These are phyloP conservation scores for Penicillium rolfsii DNA, from an alignment of 2,329 filamentous ascomycete species.

Conservation along the genomic window DNA sequence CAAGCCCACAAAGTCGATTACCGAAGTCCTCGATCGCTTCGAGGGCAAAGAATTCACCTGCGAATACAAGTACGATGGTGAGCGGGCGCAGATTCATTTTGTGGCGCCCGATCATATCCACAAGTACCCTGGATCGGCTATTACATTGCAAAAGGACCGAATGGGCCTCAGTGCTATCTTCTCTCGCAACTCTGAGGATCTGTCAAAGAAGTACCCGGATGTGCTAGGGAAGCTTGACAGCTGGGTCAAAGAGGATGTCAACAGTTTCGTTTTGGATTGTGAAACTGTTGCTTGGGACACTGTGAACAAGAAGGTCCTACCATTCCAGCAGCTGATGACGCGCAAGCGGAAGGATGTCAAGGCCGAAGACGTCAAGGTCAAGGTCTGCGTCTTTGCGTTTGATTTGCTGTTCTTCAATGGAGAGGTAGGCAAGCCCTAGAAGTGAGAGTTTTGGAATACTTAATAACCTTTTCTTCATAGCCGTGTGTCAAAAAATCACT, in stretches of 20 bases:
- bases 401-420: constrained; percentile 93
- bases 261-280: constrained; percentile 97
- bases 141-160: constrained; percentile 66
- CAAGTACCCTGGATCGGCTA: constrained; percentile 66
- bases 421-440: constrained; percentile 54
- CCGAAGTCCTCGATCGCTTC: constrained; percentile 94
- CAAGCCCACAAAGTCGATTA: constrained; percentile 97
- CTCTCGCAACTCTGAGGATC: constrained; percentile 93
- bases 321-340: constrained; percentile 98
- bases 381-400: constrained; percentile 96
- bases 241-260: constrained; percentile 88
- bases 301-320: constrained; percentile 90
- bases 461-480: constrained; percentile 32
- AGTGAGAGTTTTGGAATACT: not conserved
- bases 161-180: constrained; percentile 88
- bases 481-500: constrained; percentile 84
- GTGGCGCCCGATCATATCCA: constrained; percentile 78
- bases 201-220: constrained; percentile 97
- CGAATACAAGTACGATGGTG: constrained; percentile 98
- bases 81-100: constrained; percentile 98
- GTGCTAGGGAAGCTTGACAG: constrained; percentile 82
- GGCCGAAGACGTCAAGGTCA: constrained; percentile 90
- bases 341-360: constrained; percentile 97
- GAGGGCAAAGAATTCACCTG: constrained; percentile 95
- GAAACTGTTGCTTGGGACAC: constrained; percentile 97